phyloP scores from a whole-genome alignment of 164 flowering plant species.

The Vitis cinerea region DNA sequence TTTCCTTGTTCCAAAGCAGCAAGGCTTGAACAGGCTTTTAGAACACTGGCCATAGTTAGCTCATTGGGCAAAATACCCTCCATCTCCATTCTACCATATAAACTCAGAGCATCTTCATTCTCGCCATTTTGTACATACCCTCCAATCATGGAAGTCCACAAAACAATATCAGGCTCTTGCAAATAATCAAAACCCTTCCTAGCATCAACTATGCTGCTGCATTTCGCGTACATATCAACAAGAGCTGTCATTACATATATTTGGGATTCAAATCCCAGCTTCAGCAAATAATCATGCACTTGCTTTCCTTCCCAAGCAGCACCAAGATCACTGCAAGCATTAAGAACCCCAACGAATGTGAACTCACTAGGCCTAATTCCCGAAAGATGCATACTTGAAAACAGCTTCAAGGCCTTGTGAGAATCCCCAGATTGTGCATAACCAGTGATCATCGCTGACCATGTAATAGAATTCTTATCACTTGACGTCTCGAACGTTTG shows the following conservation, averaged over 20 bases:
- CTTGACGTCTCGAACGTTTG: constrained; percentile 37
- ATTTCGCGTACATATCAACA: constrained; percentile 90
- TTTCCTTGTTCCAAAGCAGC: constrained; percentile 85
- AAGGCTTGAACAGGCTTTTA: constrained; percentile 76
- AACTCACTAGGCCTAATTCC: constrained; percentile 70
- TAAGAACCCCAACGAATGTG: constrained; percentile 81
- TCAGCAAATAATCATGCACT: constrained; percentile 57
- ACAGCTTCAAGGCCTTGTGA: constrained; percentile 54
- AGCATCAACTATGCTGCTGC: constrained; percentile 59
- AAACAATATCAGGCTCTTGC: constrained; percentile 61
- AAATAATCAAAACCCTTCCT: constrained; percentile 63
- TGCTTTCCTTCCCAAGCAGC: constrained; percentile 60
- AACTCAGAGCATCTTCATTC: constrained; percentile 61
- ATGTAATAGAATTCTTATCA: constrained; percentile 70
- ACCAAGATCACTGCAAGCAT: constrained; percentile 66
- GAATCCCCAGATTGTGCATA: constrained; percentile 68
- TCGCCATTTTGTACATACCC: constrained; percentile 86
- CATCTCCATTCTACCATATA: constrained; percentile 67
- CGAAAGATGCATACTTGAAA: constrained; percentile 53
- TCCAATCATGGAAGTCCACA: constrained; percentile 89
- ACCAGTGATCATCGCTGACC: constrained; percentile 93
- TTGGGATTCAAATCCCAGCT: constrained; percentile 63
- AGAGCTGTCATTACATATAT: constrained; percentile 62
- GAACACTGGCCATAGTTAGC: constrained; percentile 71
- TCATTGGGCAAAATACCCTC: constrained; percentile 69